These are phyloP conservation scores for Sonneratia caseolaris DNA, from an alignment of 345 rosid genomes.

Conservation along the genomic window DNA sequence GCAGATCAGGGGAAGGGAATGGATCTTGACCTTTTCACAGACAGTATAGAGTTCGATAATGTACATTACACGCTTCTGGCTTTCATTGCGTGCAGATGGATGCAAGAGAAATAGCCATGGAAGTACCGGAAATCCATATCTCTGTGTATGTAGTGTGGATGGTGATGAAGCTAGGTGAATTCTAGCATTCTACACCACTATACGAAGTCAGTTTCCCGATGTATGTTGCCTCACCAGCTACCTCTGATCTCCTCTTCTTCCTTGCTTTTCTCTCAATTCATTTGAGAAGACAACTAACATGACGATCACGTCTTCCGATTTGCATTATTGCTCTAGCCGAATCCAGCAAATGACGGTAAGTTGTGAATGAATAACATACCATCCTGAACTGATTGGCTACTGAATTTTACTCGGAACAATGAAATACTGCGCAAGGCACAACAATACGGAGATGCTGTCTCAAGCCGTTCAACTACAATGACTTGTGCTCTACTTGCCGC, in stretches of 20 bases:
- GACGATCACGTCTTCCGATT: too few species aligned
- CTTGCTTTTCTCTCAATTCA: too few species aligned
- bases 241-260: background rate
- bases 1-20: slow-evolving; percentile 96
- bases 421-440: background rate
- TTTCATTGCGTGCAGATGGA: slow-evolving; percentile 60
- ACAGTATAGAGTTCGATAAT: slow-evolving; percentile 35
- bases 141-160: background rate
- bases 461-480: background rate
- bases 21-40: slow-evolving; percentile 69
- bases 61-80: slow-evolving; percentile 85
- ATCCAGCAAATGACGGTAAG: background rate
- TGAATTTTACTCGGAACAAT: background rate
- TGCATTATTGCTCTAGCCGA: background rate
- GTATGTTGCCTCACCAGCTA: background rate
- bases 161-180: too few species aligned
- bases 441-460: slow-evolving; percentile 1
- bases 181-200: background rate
- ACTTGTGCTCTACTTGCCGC: background rate
- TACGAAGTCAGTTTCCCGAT: slow-evolving; percentile 1
- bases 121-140: slow-evolving; percentile 60
- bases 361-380: background rate
- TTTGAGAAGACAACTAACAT: too few species aligned
- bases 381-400: background rate
- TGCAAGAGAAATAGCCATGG: slow-evolving; percentile 88